These are phyloP conservation scores for Coccomyxa subellipsoidea DNA, from an alignment of 163 green algal species.

Conservation along the genomic window DNA sequence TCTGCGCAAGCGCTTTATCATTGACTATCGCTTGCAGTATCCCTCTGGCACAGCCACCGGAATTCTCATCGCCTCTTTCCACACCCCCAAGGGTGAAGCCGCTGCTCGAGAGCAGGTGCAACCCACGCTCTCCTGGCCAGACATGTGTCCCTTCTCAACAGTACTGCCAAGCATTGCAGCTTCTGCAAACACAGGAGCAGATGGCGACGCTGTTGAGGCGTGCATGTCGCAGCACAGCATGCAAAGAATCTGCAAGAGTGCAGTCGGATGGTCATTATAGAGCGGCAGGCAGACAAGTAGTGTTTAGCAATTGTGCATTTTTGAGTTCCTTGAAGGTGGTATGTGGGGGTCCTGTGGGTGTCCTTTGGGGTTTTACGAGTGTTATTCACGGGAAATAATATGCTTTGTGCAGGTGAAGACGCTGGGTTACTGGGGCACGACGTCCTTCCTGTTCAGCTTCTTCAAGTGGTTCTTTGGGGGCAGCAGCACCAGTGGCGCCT, in stretches of 20 bases:
- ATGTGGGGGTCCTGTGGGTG: background rate
- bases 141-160: too few relatives aligned
- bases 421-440: constrained; percentile 22
- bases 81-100: constrained; percentile 5
- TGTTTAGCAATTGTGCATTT: too few relatives aligned
- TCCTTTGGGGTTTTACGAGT: background rate
- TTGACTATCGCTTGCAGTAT: constrained; percentile 39
- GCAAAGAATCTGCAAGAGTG: too few relatives aligned
- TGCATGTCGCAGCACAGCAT: too few relatives aligned
- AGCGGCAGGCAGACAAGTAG: too few relatives aligned
- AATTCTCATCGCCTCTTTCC: constrained; percentile 34
- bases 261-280: too few relatives aligned
- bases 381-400: too few relatives aligned
- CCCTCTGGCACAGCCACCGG: constrained; percentile 41
- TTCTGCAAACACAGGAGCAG: too few relatives aligned
- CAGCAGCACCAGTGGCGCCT: background rate
- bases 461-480: constrained; percentile 37
- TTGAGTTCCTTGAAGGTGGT: too few relatives aligned
- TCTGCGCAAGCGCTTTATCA: constrained; percentile 21
- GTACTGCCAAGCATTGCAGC: too few relatives aligned
- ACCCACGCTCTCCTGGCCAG: background rate
- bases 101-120: background rate
- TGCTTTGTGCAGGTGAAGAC: constrained; percentile 15
- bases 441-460: constrained; percentile 22
- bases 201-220: too few relatives aligned